These are phyloP conservation scores for Scutellaria minor DNA, from an alignment of 257 asterid genomes.

Conservation along the genomic window DNA sequence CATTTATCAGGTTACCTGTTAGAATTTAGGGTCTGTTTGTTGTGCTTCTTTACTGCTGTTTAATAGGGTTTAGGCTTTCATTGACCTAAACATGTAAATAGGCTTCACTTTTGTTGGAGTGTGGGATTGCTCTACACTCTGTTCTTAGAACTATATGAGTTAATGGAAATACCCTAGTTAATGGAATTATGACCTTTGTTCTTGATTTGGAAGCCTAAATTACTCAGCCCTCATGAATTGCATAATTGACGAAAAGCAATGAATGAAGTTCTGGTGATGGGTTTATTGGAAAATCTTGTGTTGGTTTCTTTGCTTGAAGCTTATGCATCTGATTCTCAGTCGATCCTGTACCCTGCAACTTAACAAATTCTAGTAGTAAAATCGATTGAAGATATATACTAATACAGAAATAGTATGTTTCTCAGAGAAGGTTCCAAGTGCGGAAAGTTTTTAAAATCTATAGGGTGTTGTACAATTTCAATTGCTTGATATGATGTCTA, in stretches of 20 bases:
- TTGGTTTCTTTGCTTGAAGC: neutral
- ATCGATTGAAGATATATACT: too few species aligned
- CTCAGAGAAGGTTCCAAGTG: neutral
- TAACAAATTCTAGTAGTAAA: neutral
- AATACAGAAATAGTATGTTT: neutral
- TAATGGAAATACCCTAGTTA: neutral
- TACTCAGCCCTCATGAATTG: neutral
- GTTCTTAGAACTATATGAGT: neutral
- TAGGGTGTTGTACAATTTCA: neutral
- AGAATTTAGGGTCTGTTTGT: conserved; percentile 8
- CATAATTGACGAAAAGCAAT: neutral
- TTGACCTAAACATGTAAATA: neutral
- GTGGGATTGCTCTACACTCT: neutral
- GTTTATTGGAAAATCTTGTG: neutral
- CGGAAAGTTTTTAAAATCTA: neutral
- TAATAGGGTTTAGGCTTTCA: neutral
- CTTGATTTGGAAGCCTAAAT: neutral
- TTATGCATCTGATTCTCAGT: neutral
- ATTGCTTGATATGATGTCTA: neutral
- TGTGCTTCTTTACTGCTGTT: neutral
- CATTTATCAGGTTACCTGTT: neutral
- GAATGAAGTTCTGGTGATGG: neutral
- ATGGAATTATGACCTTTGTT: neutral
- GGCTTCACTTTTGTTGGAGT: conserved; percentile 8
- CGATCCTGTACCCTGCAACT: neutral